Conservation (phyloP, 768 basidiomycete species). For the Zangia roseola region DNA sequence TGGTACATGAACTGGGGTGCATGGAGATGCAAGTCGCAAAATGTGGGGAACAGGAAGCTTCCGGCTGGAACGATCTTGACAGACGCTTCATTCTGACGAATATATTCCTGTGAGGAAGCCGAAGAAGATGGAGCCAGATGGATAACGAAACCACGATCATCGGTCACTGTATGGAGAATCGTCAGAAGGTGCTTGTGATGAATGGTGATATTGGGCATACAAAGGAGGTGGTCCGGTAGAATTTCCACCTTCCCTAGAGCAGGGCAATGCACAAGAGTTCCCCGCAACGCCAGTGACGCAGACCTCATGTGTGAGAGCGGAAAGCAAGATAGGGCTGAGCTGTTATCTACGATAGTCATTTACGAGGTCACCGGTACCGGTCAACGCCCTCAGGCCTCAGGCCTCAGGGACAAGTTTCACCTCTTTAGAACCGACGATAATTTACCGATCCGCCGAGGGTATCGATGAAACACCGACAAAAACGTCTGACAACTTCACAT, state of each 20-base stretch:
- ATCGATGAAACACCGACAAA: neutral
- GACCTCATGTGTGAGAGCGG: constrained; percentile 10
- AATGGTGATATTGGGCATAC: constrained; percentile 26
- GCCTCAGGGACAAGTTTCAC: no score
- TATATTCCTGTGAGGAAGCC: constrained; percentile 34
- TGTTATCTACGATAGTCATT: neutral
- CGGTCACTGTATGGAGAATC: constrained; percentile 25
- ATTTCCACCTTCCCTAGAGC: constrained; percentile 52
- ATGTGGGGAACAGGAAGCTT: constrained; percentile 75
- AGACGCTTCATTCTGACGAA: constrained; percentile 20
- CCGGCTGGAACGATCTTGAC: constrained; percentile 43
- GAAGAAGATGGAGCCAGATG: constrained; percentile 44
- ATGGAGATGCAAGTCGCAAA: constrained; percentile 83
- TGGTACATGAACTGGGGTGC: constrained; percentile 89
- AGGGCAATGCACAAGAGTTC: constrained; percentile 60
- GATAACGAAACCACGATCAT: constrained; percentile 47
- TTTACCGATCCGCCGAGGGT: no score
- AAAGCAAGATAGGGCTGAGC: neutral
- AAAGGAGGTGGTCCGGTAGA: constrained; percentile 53
- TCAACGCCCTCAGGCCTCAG: no score
- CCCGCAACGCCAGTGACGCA: constrained; percentile 34
- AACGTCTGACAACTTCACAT: constrained; percentile 6
- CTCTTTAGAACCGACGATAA: neutral
- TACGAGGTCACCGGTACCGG: no score
- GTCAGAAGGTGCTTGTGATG: constrained; percentile 10